A percentile compares a stretch with the other conserved stretches of the same genome.
phyloP scores from a whole-genome alignment of 2,329 filamentous ascomycete genomes.

The Diplodia scrobiculata region DNA sequence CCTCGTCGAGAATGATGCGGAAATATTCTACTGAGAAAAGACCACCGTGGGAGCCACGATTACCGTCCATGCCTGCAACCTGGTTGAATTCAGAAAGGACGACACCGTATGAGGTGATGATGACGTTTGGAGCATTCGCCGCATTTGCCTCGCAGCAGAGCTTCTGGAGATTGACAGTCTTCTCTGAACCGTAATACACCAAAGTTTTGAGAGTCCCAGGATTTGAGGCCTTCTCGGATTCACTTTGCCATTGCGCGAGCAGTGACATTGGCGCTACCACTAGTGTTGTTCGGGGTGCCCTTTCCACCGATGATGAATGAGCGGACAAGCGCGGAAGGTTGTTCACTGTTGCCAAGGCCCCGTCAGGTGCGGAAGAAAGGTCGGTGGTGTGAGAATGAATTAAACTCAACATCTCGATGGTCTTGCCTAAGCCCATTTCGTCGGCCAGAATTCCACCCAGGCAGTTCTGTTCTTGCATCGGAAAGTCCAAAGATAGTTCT shows the following conservation, averaged over 20 bases:
- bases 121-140: constrained; percentile 76
- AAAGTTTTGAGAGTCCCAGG: constrained; percentile 79
- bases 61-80: constrained; percentile 66
- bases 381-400: constrained; percentile 79
- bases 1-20: constrained; percentile 92
- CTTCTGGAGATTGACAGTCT: constrained; percentile 73
- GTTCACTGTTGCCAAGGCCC: constrained; percentile 53
- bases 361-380: constrained; percentile 38
- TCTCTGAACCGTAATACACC: constrained; percentile 91
- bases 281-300: constrained; percentile 84
- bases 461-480: constrained; percentile 90
- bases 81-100: constrained; percentile 87
- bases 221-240: constrained; percentile 86
- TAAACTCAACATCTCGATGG: constrained; percentile 95
- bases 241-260: constrained; percentile 94
- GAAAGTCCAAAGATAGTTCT: constrained; percentile 87
- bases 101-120: constrained; percentile 93
- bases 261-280: constrained; percentile 97
- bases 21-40: constrained; percentile 94
- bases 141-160: constrained; percentile 76
- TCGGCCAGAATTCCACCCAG: constrained; percentile 91
- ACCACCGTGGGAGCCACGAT: constrained; percentile 64
- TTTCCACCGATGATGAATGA: constrained; percentile 59
- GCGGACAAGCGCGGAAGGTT: constrained; percentile 64
- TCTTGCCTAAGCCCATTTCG: constrained; percentile 97